A percentile compares a stretch with the other conserved stretches of the same genome.
phyloP scores from a whole-genome alignment of 1,139 yeast genomes.

The Pichia sp. region DNA sequence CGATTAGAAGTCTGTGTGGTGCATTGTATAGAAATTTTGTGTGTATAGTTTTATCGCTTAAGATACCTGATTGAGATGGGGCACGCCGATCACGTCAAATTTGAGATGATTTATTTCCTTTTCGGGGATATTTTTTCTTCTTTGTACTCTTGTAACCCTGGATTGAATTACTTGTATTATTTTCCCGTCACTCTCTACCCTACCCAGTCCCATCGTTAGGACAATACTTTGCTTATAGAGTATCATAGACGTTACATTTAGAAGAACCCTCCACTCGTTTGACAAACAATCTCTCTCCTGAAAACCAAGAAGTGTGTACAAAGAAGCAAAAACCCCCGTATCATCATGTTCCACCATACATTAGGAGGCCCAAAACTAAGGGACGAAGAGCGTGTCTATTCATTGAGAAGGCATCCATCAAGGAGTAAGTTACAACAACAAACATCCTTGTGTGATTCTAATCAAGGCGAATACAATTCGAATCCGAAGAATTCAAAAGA shows the following conservation, averaged over 20 bases:
- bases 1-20: too few relatives aligned
- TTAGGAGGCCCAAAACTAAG: neutral
- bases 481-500: slow-evolving; percentile 19
- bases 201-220: too few relatives aligned
- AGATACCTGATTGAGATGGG: too few relatives aligned
- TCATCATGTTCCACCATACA: neutral
- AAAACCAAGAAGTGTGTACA: neutral
- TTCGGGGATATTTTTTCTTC: neutral
- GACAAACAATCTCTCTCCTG: too few relatives aligned
- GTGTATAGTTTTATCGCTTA: neutral
- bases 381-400: slow-evolving; percentile 1
- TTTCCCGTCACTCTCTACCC: too few relatives aligned
- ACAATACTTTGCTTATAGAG: too few relatives aligned
- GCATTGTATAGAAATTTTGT: neutral
- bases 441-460: slow-evolving; percentile 4
- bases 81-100: neutral
- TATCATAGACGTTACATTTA: too few relatives aligned
- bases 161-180: too few relatives aligned
- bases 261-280: too few relatives aligned
- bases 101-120: slow-evolving; percentile 2
- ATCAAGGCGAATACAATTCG: too few relatives aligned
- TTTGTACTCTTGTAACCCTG: neutral
- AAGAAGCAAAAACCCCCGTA: neutral
- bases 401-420: neutral
- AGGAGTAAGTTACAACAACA: neutral